A percentile compares a stretch with the other conserved stretches of the same genome.
Evolutionary conservation across 2,329 filamentous ascomycete genomes (phyloP).

Genomic region (Microcyclospora tardicrescens): DNA sequence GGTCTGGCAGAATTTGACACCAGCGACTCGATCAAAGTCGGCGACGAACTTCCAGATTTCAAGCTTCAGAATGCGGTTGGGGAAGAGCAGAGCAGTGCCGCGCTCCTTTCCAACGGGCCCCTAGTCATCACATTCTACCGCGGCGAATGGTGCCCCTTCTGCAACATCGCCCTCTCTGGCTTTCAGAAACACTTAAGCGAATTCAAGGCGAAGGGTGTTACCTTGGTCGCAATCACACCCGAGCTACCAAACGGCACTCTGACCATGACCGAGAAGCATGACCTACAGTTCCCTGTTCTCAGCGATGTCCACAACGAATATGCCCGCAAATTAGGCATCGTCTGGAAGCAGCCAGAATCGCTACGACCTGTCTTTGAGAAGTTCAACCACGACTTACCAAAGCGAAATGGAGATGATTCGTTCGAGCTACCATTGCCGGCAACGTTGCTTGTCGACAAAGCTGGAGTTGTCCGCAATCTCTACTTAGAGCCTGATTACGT

Average conservation of each 20-base stretch:
- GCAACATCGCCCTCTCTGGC: constrained; percentile 27
- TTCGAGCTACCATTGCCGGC: constrained; percentile 29
- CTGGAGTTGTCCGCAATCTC: constrained; percentile 25
- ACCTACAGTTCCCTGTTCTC: constrained; percentile 29
- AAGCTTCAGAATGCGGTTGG: constrained; percentile 2
- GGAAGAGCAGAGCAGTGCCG: neutral
- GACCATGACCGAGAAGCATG: constrained; percentile 28
- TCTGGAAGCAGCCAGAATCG: too few species aligned
- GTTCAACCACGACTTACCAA: constrained; percentile 21
- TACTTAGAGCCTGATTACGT: constrained; percentile 28
- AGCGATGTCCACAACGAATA: constrained; percentile 27
- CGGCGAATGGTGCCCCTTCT: constrained; percentile 36
- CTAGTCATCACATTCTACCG: constrained; percentile 37
- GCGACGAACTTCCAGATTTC: constrained; percentile 1
- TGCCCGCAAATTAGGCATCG: constrained; percentile 11
- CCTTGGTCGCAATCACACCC: constrained; percentile 31
- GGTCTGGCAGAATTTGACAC: neutral
- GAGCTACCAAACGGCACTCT: constrained; percentile 30
- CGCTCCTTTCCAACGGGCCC: constrained; percentile 2
- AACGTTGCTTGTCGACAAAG: constrained; percentile 26
- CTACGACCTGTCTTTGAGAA: constrained; percentile 17
- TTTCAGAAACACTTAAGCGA: constrained; percentile 26
- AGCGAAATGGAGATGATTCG: constrained; percentile 27
- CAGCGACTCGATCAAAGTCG: neutral
- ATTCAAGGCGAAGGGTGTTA: constrained; percentile 27